Base-by-base conservation (phyloP, 1,284 basidiomycete genomes). In the Schizophyllum commune region DNA sequence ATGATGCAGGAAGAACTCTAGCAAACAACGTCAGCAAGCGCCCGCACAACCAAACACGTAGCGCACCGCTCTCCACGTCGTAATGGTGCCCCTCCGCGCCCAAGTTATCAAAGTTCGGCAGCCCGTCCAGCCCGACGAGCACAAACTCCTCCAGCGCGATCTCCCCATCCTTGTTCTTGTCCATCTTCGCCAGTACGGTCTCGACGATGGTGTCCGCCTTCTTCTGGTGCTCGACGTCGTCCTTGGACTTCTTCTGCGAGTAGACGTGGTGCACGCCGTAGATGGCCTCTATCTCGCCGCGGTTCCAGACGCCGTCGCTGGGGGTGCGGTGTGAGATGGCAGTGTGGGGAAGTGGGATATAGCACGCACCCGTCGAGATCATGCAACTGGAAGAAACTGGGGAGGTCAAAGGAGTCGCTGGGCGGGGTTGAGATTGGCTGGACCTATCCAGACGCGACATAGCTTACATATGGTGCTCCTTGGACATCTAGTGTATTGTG, bases 191-290 rank as follows among this genome's bases (percentile, higher is more conserved):
- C 4, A 99, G 79, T 6, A 99, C 88, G 33, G 84, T 83, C 57
- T 83, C 77, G 13, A 94, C 89, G 63, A 99, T 89, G 61, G 84
- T 74, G 63, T 93, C 84, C 0, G 95, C 92, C 76, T 98, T 96
- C 72, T 85, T 80, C 70, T 92, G 84, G 70, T 96, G 92, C 60
- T 89, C 85, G 58, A 84, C 78, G 52, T 93, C 89, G 66, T 91
- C 88, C 79, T 85, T 87, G 21, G 92, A 91, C 74, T 91, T 86
- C 74, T 93, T 90, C 74, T 92, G 86, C 20, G 93, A 92, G 68
- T 94, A 94, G 63, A 96, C 83, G 73, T 99, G 97, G 74, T 98
- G 94, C 21, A 99, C 91, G 61, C 96, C 96, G 68, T 97, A 96
- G 54, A 96, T 84, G 5, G 93, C 92, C 71, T 96, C 88, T 64